A percentile compares a stretch with the other conserved stretches of the same genome.
These are phyloP conservation scores for Aspergillus asperescens DNA, from an alignment of 495 filamentous ascomycete genomes.

Conservation along the genomic window DNA sequence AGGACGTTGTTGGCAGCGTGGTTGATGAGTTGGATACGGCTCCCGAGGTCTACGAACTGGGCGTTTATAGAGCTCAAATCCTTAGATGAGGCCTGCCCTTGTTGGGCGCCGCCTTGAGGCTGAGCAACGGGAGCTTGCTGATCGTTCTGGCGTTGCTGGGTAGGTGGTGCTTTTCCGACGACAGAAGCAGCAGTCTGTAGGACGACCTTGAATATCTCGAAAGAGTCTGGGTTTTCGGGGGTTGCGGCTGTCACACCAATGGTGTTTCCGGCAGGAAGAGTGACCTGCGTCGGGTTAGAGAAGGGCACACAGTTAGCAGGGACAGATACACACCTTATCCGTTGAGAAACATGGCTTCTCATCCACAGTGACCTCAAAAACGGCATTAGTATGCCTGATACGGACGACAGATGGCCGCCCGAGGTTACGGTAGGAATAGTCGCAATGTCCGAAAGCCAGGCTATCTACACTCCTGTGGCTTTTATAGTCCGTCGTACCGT, in stretches of 20 bases:
- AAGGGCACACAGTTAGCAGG: not conserved
- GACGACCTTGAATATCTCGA: conserved; percentile 85
- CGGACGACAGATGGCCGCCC: conserved; percentile 74
- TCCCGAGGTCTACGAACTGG: conserved; percentile 78
- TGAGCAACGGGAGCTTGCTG: conserved; percentile 31
- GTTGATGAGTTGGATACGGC: conserved; percentile 70
- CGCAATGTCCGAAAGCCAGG: conserved; percentile 90
- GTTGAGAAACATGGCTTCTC: conserved; percentile 79
- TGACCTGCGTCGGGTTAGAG: conserved; percentile 41
- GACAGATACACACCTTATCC: conserved; percentile 49
- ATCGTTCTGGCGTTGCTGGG: conserved; percentile 28
- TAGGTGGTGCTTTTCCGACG: conserved; percentile 3
- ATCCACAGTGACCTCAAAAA: conserved; percentile 76
- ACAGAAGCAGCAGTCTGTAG: conserved; percentile 46
- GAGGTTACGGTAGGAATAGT: conserved; percentile 85
- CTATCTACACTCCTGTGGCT: conserved; percentile 72
- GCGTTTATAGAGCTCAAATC: conserved; percentile 31
- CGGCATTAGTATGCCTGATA: conserved; percentile 56
- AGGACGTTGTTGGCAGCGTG: conserved; percentile 66
- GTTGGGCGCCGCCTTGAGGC: conserved; percentile 25
- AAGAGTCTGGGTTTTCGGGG: conserved; percentile 87
- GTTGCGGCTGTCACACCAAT: conserved; percentile 85
- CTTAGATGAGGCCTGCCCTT: conserved; percentile 24
- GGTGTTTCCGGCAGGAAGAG: conserved; percentile 72
- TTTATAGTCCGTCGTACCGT: conserved; percentile 77